Conservation (phyloP, 345 rosid species). For the Physaria fendleri region DNA sequence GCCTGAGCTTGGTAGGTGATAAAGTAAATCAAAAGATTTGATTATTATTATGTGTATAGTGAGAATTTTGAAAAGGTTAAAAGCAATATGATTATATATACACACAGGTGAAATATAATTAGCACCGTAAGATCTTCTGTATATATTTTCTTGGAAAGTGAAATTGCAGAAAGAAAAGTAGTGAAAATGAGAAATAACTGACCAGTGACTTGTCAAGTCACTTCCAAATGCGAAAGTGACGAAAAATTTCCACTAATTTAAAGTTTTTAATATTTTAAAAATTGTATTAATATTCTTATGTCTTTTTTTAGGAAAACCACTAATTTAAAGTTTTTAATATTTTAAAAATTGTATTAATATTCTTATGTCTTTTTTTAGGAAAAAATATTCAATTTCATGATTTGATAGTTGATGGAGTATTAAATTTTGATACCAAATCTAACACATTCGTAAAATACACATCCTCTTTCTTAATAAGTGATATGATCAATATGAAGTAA, state of each 20-base stretch:
- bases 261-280: no score
- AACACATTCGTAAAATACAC: background rate
- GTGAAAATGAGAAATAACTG: background rate
- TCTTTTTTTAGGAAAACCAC: no score
- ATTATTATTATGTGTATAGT: background rate
- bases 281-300: no score
- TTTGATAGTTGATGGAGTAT: background rate
- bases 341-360: no score
- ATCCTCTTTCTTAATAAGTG: background rate
- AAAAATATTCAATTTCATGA: no score
- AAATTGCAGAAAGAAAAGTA: conserved; percentile 22
- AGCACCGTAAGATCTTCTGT: conserved; percentile 4
- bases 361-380: no score
- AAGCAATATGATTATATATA: background rate
- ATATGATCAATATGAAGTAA: background rate
- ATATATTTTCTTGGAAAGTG: conserved; percentile 29
- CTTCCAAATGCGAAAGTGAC: conserved; percentile 23
- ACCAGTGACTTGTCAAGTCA: conserved; percentile 30
- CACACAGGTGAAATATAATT: background rate
- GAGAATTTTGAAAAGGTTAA: background rate
- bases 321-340: background rate
- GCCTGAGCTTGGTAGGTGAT: background rate
- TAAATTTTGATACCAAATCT: background rate
- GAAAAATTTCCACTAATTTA: background rate
- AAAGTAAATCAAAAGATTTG: background rate